These are phyloP conservation scores for Phytophthora palmivora DNA, from an alignment of 352 stramenopile species.

Conservation along the genomic window DNA sequence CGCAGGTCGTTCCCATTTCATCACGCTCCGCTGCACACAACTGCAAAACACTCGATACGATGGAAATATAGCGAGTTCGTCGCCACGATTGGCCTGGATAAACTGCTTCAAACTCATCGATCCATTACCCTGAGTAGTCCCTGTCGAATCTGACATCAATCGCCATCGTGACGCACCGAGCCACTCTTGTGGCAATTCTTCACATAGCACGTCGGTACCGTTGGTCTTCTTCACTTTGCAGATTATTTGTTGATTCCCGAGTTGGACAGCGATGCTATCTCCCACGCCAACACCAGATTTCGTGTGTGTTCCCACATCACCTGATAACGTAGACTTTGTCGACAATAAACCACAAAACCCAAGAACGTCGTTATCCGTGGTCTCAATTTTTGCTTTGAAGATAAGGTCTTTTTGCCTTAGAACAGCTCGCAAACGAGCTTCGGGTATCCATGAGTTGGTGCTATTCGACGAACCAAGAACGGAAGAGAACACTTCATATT, in stretches of 20 bases:
- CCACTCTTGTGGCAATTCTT: slow-evolving; percentile 30
- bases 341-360: slow-evolving; percentile 1
- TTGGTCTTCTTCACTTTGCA: slow-evolving; percentile 24
- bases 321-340: not conserved
- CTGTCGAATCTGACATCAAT: slow-evolving; percentile 1
- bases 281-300: slow-evolving; percentile 16
- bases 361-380: slow-evolving; percentile 5
- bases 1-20: slow-evolving; percentile 39
- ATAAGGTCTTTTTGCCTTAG: slow-evolving; percentile 35
- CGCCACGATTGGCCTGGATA: slow-evolving; percentile 38
- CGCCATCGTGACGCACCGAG: slow-evolving; percentile 32
- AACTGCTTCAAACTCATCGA: slow-evolving; percentile 27
- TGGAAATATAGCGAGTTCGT: no score
- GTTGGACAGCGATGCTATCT: slow-evolving; percentile 25
- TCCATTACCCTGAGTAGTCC: not conserved
- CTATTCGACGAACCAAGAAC: no score
- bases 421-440: slow-evolving; percentile 42
- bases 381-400: slow-evolving; percentile 42
- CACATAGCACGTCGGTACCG: slow-evolving; percentile 27
- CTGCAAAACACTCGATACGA: slow-evolving; percentile 50
- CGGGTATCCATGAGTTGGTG: no score
- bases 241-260: slow-evolving; percentile 2
- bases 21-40: slow-evolving; percentile 39
- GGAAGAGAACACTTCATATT: slow-evolving; percentile 33
- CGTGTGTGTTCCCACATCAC: not conserved